Evolutionary conservation across 305 asterid genomes (phyloP), one percentile per base, ranked within the genome.

Genomic region (Galium porrigens): DNA sequence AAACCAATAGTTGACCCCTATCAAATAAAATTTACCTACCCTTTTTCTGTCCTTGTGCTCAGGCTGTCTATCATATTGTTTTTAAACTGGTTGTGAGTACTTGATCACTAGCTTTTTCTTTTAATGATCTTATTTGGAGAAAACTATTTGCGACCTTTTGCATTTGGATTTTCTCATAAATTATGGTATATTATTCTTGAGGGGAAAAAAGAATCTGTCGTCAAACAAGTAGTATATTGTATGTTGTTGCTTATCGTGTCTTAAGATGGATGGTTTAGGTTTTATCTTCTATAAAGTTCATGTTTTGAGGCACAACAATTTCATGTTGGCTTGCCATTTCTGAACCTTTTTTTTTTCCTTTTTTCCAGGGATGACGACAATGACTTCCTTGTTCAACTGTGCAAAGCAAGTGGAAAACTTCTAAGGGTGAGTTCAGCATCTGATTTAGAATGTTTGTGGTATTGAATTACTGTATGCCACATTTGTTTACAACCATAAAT

Each of bases 381-480:
- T 55, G 99, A 92, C 68, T 92, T 92, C 79, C 95, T 92, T 64
- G 59, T 76, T 75, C 95, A 92, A 84, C 86, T 92, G 20, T 92
- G 96, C 85, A 84, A 82, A 82, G 68, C 77, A 17, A 69, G 83
- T 12, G 96, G 96, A 61, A 92, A 92, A 78, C 95, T 92, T 76
- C 72, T 92, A 63, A 92, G 83, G 95, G 96, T 89, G 74, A 76
- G 67, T 17, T 6, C 51, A 14, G 3, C 8, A 44, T 17, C 49
- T 41, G 15, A 8, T 4, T 25, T 37, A 15, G n/a, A 33, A 30
- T 15, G 14, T 17, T 14, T 36, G 27, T 2, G 58, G 33, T 22
- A 15, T 6, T 25, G 5, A 2, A 1, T 5, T 22, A 10, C 44
- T 25, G 11, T 62, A 5, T 22, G 61, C 51, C 53, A 15, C 66